Evolutionary conservation across 805 yeast genomes (phyloP), one percentile per base, ranked within the genome.

Genomic region (Candida stauntonica): DNA sequence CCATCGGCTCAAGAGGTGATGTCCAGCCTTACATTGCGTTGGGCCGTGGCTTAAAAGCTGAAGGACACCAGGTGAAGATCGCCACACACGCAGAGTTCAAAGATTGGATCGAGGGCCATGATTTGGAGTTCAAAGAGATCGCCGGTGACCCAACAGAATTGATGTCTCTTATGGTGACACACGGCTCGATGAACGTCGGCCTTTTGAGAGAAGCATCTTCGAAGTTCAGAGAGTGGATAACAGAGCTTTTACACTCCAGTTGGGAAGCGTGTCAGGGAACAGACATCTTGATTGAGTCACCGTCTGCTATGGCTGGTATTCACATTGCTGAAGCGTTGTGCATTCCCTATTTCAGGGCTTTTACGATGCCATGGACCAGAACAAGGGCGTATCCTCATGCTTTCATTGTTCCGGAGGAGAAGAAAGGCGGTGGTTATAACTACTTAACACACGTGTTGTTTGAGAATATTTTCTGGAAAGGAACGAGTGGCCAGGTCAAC

Each of bases 341-440:
- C 16, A 83, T 91, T 40, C 95, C 98, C 0, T 91, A 91, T 57
- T 84, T 86, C 66, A 70, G 97, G 52, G 97, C 97, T 0, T 91
- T 91, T 57, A 91, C 98, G 0, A 91, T 91, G 98, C 98, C 98
- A 0, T 91, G 98, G 98, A 86, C 97, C 0, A 66, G 95, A 44
- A 89, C 98, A 1, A 71, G 95, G 49, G 95, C 96, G 0, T 91
- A 91, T 57, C 97, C 97, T 1, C 97, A 91, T 67, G 97, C 98
- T 0, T 88, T 91, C 47, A 78, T 89, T 57, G 95, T 86, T 7
- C 96, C 98, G 0, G 96, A 88, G 44, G 94, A 86, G 61, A 86
- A 83, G 55, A 74, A 83, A 58, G 96, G 96, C 9, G 96, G 97
- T 3, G 82, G 89, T 8, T 91, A 91, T 62, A 91, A 91, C 57